Evolutionary conservation across 2,329 filamentous ascomycete genomes (phyloP), one percentile per base, ranked within the genome.

Genomic region (Camillea tinctor): DNA sequence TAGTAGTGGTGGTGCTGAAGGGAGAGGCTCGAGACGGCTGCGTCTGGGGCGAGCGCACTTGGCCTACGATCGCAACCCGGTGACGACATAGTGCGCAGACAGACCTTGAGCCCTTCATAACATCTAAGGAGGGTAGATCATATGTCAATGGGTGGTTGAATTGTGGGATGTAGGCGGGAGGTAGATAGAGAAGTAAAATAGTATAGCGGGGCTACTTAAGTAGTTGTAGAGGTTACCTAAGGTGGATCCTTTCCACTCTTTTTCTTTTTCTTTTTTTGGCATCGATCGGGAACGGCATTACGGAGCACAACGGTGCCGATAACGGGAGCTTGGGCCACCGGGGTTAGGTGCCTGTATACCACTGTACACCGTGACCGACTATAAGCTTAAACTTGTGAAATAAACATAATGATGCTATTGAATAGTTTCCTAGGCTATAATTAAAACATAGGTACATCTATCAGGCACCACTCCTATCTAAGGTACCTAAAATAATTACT

Each of bases 21-120:
- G 50, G 50, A 23, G 58, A 56, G 55, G 55, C 30, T 61, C 66
- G 65, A 17, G 60, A 48, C 6, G 13, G 36, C 56, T 65, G 66
- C 65, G 64, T 65, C 66, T 66, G 69, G 23, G 57, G 21, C 59
- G 54, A 40, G 52, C 54, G 64, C 40, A 55, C 56, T 49, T 61
- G 57, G 50, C 62, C 59, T 53, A 59, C 64, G 40, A 64, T 59
- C 60, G 68, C 67, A 60, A 68, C 61, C 62, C 64, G 59, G 59
- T 71, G 68, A 59, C 71, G 71, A 65, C 71, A 74, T 57, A 72
- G 60, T 59, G 73, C 63, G 59, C 72, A 74, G 54, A 68, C 60
- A 53, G 70, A 55, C 30, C 57, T 68, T 15, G 70, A 62, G 23
- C 66, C 56, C 64, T 60, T 73, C 72, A 74, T 74, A 64, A 63